A percentile compares a stretch with the other conserved stretches of the same genome.
These are phyloP conservation scores for Drosera capensis DNA, from an alignment of 148 eudicot genomes.

Conservation along the genomic window DNA sequence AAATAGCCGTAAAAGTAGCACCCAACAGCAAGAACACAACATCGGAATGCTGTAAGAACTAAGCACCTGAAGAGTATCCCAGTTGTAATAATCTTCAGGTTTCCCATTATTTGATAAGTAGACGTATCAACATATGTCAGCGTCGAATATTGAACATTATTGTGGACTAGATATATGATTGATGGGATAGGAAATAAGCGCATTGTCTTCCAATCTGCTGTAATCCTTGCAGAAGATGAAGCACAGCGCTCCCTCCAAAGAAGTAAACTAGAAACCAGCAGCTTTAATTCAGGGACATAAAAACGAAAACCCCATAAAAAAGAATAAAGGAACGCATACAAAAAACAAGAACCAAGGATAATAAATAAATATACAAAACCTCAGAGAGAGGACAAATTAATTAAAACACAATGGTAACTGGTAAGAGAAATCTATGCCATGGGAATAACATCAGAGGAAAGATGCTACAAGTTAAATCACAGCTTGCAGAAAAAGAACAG, in stretches of 20 bases:
- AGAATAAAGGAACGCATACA: too few relatives aligned
- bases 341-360: too few relatives aligned
- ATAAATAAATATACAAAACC: too few relatives aligned
- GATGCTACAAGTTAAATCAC: too few relatives aligned
- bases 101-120: slow-evolving; percentile 94
- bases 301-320: too few relatives aligned
- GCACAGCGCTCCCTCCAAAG: slow-evolving; percentile 63
- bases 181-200: slow-evolving; percentile 91
- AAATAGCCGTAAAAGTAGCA: neutral
- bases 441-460: too few relatives aligned
- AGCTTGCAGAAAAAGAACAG: too few relatives aligned
- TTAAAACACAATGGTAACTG: too few relatives aligned
- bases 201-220: slow-evolving; percentile 81
- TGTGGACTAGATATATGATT: slow-evolving; percentile 83
- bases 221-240: slow-evolving; percentile 69
- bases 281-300: too few relatives aligned
- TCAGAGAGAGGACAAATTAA: too few relatives aligned
- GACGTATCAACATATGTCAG: slow-evolving; percentile 91
- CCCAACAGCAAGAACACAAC: neutral
- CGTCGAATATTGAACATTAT: slow-evolving; percentile 95
- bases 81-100: slow-evolving; percentile 92
- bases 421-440: too few relatives aligned
- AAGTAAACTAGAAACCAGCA: slow-evolving; percentile 55
- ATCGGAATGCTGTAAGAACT: slow-evolving; percentile 1
- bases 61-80: slow-evolving; percentile 76